Evolutionary conservation across 2,329 filamentous ascomycete species (phyloP), one percentile per base, ranked within the genome.

Genomic region (Celoporthe dispersa): DNA sequence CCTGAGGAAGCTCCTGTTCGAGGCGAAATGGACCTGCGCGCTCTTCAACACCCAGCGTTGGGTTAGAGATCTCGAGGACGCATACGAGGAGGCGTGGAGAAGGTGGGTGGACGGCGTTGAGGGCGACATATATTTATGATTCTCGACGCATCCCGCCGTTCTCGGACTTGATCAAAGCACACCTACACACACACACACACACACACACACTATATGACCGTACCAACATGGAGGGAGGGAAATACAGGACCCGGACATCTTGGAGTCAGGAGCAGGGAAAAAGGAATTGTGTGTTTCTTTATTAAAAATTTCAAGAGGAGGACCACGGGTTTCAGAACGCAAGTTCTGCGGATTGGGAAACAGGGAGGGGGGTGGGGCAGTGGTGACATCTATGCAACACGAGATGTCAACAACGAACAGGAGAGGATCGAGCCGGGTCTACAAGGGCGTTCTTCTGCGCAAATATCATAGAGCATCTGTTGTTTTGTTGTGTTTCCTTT

Each of bases 31-130:
- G 92, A 88, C 85, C 37, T 97, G 94, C 79, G 92, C 92, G 19
- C 84, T 99, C 59, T 99, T 99, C 78, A 90, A 99, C 80, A 99
- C 96, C 7, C 88, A 85, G 75, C 87, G 96, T 75, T 99, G 96
- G 96, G 95, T 98, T 35, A 83, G 85, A 62, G 94, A 98, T 80
- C 82, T 99, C 28, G 96, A 99, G 82, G 86, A 88, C 72, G 94
- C 94, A 16, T 99, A 98, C 79, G 90, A 92, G 73, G 88, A 92
- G 78, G 94, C 94, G 25, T 99, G 96, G 96, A 86, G 86, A 75
- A 88, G 89, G 77, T 99, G 96, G 95, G 94, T 94, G 53, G 85
- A 84, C 55, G 94, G 94, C 16, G 88, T 94, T 80, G 91, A 92
- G n/a, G 94, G 95, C 11, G 96, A 99, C 83, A 97, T 99, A 74